These are phyloP conservation scores for Turritis glabra DNA, from an alignment of 345 rosid genomes.

Conservation along the genomic window DNA sequence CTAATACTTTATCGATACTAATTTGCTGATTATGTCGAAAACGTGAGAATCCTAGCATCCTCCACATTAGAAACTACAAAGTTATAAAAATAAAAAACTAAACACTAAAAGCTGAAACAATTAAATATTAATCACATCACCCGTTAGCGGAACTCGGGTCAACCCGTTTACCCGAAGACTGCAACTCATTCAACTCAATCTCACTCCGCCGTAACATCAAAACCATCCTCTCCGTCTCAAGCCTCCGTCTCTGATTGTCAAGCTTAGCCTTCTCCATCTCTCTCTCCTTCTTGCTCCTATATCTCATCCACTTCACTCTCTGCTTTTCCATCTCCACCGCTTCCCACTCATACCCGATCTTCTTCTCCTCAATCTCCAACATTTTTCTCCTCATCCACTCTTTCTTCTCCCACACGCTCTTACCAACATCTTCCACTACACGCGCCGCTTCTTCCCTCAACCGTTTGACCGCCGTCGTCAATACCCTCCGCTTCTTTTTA, in stretches of 20 bases:
- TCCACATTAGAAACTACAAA: background rate
- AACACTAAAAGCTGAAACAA: background rate
- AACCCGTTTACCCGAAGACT: slow-evolving; percentile 56
- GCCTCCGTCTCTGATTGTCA: slow-evolving; percentile 61
- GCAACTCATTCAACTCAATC: slow-evolving; percentile 54
- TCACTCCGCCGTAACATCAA: slow-evolving; percentile 67
- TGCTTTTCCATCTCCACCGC: slow-evolving; percentile 86
- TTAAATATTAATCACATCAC: slow-evolving; percentile 2
- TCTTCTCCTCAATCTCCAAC: slow-evolving; percentile 74
- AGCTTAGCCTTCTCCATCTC: slow-evolving; percentile 91
- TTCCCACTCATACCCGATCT: slow-evolving; percentile 57
- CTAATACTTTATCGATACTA: background rate
- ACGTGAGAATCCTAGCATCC: background rate
- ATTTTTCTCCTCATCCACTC: slow-evolving; percentile 71
- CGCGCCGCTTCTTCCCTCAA: slow-evolving; percentile 49
- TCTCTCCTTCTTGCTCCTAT: slow-evolving; percentile 84
- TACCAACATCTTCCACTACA: slow-evolving; percentile 55
- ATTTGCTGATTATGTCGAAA: background rate
- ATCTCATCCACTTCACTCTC: slow-evolving; percentile 88
- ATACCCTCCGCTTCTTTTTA: slow-evolving; percentile 42
- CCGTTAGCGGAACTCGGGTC: slow-evolving; percentile 67
- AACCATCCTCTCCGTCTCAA: slow-evolving; percentile 80
- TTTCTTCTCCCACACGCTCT: slow-evolving; percentile 81
- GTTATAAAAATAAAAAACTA: background rate
- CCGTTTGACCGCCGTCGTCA: slow-evolving; percentile 49